Base-by-base conservation (phyloP, 257 asterid species). In the Paraleonurus japonicus region DNA sequence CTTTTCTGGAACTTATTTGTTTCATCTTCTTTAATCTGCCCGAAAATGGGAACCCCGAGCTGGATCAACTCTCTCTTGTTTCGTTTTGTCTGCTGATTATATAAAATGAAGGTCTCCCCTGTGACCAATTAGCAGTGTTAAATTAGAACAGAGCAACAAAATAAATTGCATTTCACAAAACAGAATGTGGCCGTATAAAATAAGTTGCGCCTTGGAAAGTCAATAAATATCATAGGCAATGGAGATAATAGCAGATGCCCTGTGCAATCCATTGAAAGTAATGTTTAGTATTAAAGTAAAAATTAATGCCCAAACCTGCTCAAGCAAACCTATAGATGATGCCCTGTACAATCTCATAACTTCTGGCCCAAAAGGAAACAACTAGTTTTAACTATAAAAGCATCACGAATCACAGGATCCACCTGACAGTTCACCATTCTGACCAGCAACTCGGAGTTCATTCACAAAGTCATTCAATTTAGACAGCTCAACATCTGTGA, bases 351-450 rank as follows among this genome's bases (percentile, higher is more conserved):
- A 82, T 85, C 92, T 85, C 95, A 89, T 73, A 82, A 91, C 92
- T 80, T 83, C 89, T 80, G 86, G 81, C 86, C 87, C 82, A 88
- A 91, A 86, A 82, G 85, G 86, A 84, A 88, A 86, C 89, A 83
- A 88, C 82, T 79, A 85, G 83, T 81, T 75, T 24, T 83, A 88
- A 86, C 86, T 80, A 85, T 86, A 84, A 86, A 88, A 88, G 90
- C 92, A 85, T 88, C 90, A 87, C 88, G 90, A 78, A 84, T 87
- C 97, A 88, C 88, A 78, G 88, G 89, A 81, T 76, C 92, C 96
- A 89, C 99, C 99, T 90, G 96, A 89, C 90, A 94, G 97, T 87
- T 91, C 92, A 67, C 97, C 99, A 73, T 86, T 91, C 83, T 81
- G 90, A 76, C 99, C 99, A 83, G 99, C 92, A 71, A 81, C 87